These are phyloP conservation scores for Flaveria robusta DNA, from an alignment of 129 eudicot species.

Conservation along the genomic window DNA sequence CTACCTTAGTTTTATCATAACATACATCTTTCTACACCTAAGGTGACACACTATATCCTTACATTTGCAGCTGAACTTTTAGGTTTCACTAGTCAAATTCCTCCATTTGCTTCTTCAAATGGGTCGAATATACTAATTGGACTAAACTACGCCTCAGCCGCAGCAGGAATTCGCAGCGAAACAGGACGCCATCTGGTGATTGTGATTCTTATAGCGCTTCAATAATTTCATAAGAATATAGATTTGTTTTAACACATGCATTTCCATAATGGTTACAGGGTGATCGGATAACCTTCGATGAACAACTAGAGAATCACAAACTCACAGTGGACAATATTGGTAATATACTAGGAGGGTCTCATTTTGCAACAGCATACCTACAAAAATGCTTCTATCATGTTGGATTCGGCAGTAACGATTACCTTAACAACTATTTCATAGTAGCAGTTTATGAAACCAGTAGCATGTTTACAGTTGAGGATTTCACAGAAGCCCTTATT, in stretches of 20 bases:
- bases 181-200: conserved; percentile 43
- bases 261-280: conserved; percentile 29
- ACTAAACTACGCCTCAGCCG: conserved; percentile 45
- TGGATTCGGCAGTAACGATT: conserved; percentile 50
- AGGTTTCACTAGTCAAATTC: conserved; percentile 40
- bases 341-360: conserved; percentile 17
- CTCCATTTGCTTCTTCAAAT: conserved; percentile 34
- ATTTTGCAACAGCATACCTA: conserved; percentile 28
- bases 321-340: conserved; percentile 21
- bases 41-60: not conserved
- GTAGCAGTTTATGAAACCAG: conserved; percentile 34
- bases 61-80: conserved; percentile 43
- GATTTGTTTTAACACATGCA: not conserved
- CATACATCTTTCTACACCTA: not conserved
- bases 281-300: conserved; percentile 38
- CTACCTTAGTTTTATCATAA: not conserved
- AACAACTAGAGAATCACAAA: conserved; percentile 40
- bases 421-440: conserved; percentile 51
- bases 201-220: not conserved
- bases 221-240: not conserved
- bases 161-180: conserved; percentile 41
- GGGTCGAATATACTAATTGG: conserved; percentile 33
- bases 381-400: conserved; percentile 40
- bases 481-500: conserved; percentile 36
- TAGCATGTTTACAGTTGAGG: conserved; percentile 24